Evolutionary conservation across 169 alveolate genomes (phyloP), one percentile per base, ranked within the genome.

Genomic region (Besnoitia besnoiti): DNA sequence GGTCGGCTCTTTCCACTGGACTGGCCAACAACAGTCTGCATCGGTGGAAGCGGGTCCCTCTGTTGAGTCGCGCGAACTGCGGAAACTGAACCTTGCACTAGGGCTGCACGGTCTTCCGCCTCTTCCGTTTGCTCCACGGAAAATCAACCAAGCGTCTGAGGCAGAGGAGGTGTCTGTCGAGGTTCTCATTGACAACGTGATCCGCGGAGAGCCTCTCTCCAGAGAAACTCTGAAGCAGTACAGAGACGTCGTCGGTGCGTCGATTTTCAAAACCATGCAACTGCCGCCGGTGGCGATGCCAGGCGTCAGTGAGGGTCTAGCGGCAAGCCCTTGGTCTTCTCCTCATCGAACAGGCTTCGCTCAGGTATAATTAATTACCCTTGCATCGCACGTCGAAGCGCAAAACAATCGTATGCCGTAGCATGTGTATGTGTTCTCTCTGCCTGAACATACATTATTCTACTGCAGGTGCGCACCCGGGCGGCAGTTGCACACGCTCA

Each of bases 261-360:
- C 94, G 0, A 33, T 91, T 39, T 89, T 75, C 80, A 24, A 47
- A n/a, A 79, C 94, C 39, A 75, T 89, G 94, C 88, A 49, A 21
- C 87, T 91, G 16, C 91, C 94, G n/a, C 87, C 94, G 27, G 87
- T 89, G 2, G 73, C 46, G 10, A 82, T 82, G 61, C 91, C 94
- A 0, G 51, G 91, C 47, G 75, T 80, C 61, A 59, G 87, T 55
- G 51, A 42, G 19, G 94, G 94, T 40, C 94, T 91, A 30, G 95
- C 91, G 49, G 59, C 55, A 40, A 94, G 95, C 95, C 93, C 95
- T 3, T 93, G 95, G 95, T 91, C 95, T 10, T 47, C 79, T n/a
- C 92, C 95, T 19, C 95, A 93, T 85, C 91, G 95, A 37, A 89
- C 92, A 33, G 90, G 94, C 21, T 67, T 76, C 40, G 93, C 93